Conservation (phyloP, 2,329 filamentous ascomycete genomes). For the Ceratocystis ficicola region DNA sequence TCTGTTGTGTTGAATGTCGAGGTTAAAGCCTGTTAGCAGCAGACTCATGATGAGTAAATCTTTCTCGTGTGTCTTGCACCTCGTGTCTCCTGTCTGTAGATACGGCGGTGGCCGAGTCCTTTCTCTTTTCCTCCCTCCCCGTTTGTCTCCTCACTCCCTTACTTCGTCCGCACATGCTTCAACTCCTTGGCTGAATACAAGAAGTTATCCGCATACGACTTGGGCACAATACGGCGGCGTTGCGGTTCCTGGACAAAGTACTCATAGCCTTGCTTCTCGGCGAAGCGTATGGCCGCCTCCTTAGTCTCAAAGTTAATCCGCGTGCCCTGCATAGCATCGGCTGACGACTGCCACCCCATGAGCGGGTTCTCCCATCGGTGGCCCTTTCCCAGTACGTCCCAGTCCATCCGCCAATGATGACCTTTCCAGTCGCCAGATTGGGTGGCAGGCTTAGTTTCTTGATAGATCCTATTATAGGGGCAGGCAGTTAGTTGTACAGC, state of each 20-base stretch:
- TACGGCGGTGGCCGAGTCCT: neutral
- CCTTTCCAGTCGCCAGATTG: slow-evolving; percentile 83
- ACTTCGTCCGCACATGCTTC: slow-evolving; percentile 77
- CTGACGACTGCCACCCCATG: slow-evolving; percentile 98
- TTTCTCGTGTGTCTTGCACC: no score
- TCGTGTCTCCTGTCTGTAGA: no score
- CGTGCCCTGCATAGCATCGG: slow-evolving; percentile 88
- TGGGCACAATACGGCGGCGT: slow-evolving; percentile 69
- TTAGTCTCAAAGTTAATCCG: slow-evolving; percentile 81
- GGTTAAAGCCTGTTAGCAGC: no score
- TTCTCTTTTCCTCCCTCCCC: neutral
- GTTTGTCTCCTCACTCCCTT: slow-evolving; percentile 28
- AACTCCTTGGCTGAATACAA: slow-evolving; percentile 72
- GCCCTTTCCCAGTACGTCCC: slow-evolving; percentile 85
- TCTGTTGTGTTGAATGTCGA: slow-evolving; percentile 1
- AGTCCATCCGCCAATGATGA: slow-evolving; percentile 93
- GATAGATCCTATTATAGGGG: slow-evolving; percentile 61
- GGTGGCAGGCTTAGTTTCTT: slow-evolving; percentile 83
- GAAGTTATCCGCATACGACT: slow-evolving; percentile 97
- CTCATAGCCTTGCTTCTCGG: slow-evolving; percentile 97
- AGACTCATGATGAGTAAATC: neutral
- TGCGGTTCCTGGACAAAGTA: slow-evolving; percentile 98
- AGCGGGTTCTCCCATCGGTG: slow-evolving; percentile 97
- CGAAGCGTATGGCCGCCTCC: slow-evolving; percentile 88
- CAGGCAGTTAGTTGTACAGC: neutral